These are phyloP conservation scores for Ogataea kodamae DNA, from an alignment of 805 yeast species.

Conservation along the genomic window DNA sequence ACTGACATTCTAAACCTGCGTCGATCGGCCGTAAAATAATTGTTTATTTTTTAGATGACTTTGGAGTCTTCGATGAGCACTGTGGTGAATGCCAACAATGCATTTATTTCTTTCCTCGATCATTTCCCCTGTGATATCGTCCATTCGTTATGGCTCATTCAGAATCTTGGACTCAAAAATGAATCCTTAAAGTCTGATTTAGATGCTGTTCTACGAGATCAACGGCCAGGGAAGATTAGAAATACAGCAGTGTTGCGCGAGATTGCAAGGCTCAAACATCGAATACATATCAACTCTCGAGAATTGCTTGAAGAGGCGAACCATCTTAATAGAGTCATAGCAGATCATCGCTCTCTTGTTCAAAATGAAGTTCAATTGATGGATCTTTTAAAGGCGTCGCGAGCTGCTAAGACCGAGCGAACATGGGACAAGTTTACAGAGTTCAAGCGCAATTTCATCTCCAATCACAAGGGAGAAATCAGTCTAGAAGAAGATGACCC, in stretches of 20 bases:
- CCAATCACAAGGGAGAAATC: slow-evolving; percentile 1
- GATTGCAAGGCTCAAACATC: slow-evolving; percentile 4
- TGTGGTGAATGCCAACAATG: slow-evolving; percentile 31
- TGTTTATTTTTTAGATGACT: slow-evolving; percentile 2
- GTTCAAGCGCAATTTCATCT: slow-evolving; percentile 24
- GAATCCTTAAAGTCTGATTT: slow-evolving; percentile 16
- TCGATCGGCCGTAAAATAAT: slow-evolving; percentile 7
- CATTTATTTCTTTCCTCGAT: slow-evolving; percentile 36
- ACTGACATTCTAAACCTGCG: slow-evolving; percentile 10
- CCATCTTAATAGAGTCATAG: slow-evolving; percentile 19
- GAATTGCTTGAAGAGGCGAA: slow-evolving; percentile 28
- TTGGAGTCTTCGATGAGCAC: slow-evolving; percentile 22
- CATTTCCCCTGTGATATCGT: slow-evolving; percentile 39
- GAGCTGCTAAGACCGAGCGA: slow-evolving; percentile 18
- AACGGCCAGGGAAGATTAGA: slow-evolving; percentile 3
- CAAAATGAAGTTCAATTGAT: slow-evolving; percentile 26
- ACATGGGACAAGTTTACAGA: slow-evolving; percentile 21
- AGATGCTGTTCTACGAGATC: slow-evolving; percentile 4
- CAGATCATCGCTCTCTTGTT: slow-evolving; percentile 23
- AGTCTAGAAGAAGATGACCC: slow-evolving; percentile 8
- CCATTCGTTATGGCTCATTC: slow-evolving; percentile 36
- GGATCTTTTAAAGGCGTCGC: slow-evolving; percentile 20
- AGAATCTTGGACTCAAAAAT: slow-evolving; percentile 28
- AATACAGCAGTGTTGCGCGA: slow-evolving; percentile 2
- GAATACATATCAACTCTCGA: slow-evolving; percentile 19